Evolutionary conservation across 169 alveolate genomes (phyloP), one percentile per base, ranked within the genome.

Genomic region (Cryptosporidium meleagridis): DNA sequence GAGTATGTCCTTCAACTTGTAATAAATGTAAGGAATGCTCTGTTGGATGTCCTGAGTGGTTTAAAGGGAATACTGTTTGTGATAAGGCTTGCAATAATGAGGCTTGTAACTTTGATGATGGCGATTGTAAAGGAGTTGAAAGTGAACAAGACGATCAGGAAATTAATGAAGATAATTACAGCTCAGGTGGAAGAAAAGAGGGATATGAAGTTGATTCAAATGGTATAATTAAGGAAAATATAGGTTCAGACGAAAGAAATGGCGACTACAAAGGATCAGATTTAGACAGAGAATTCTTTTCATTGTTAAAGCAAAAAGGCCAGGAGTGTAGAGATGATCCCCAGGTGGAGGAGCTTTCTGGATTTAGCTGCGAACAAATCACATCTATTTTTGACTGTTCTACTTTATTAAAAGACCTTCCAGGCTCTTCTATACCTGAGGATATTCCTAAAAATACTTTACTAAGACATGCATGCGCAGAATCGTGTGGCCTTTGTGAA

Each of bases 1-100:
- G 91, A n/a, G 92, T 85, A 21, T 92, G 94, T 48, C 93, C 93
- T 4, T 67, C 52, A 71, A 85, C 92, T 18, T 92, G 94, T 59
- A 75, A 89, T 59, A 93, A 75, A 41, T 92, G 94, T 45, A 33
- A 44, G 61, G 75, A 68, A 31, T 89, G 93, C 62, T 59, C 86
- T 10, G 26, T 7, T 16, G 86, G 86, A 4, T 73, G 86, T 23
- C 86, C 71, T 3, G 72, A 55, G 10, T 73, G 86, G 86, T 73
- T 73, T 18, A 53, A 21, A 35, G 86, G 86, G 14, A 73, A 73
- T 31, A 73, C 86, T 4, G 86, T 73, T 8, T 73, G 86, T 58
- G 86, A 73, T n/a, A n/a, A 55, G 29, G 69, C 86, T 2, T 73
- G 86, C 41, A 73, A 73, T 41, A 73, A 73, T 23, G 29, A 29